Percentiles rank a stretch among this genome's conserved stretches.
Conservation (phyloP, 495 filamentous ascomycete species). For the Penicillium maclennaniae region DNA sequence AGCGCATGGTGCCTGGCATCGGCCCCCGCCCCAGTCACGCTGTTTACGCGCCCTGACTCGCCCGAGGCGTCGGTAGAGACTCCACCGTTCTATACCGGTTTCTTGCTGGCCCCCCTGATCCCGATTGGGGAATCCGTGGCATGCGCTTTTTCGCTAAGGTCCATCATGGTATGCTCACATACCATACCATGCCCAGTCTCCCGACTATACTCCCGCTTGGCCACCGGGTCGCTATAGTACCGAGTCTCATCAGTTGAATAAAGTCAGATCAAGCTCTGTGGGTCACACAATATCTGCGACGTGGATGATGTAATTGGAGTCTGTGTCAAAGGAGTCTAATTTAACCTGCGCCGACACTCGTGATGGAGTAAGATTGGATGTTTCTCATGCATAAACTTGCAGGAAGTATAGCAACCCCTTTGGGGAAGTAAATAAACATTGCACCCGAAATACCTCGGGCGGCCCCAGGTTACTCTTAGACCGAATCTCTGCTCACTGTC, state of each 20-base stretch:
- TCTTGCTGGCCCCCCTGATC: slow-evolving; percentile 7
- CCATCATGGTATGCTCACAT: neutral
- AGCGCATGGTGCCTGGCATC: slow-evolving; percentile 1
- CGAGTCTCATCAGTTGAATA: neutral
- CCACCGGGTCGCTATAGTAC: neutral
- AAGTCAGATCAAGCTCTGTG: neutral
- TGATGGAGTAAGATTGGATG: neutral
- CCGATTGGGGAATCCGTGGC: neutral
- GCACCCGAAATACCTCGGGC: neutral
- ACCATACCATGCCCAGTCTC: neutral
- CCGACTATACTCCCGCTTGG: neutral
- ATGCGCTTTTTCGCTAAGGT: neutral
- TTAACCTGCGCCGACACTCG: neutral
- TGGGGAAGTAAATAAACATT: neutral
- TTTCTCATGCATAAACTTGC: neutral
- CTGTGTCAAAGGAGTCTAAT: neutral
- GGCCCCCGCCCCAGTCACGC: neutral
- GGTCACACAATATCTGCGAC: neutral
- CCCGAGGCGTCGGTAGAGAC: neutral
- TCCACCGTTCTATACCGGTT: slow-evolving; percentile 7
- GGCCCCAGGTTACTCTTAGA: neutral
- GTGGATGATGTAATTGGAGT: neutral
- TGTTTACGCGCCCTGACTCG: slow-evolving; percentile 5
- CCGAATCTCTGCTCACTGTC: neutral
- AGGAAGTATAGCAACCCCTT: neutral